Evolutionary conservation across 2,329 filamentous ascomycete genomes (phyloP), one percentile per base, ranked within the genome.

Genomic region (Fusarium odoratissimum): DNA sequence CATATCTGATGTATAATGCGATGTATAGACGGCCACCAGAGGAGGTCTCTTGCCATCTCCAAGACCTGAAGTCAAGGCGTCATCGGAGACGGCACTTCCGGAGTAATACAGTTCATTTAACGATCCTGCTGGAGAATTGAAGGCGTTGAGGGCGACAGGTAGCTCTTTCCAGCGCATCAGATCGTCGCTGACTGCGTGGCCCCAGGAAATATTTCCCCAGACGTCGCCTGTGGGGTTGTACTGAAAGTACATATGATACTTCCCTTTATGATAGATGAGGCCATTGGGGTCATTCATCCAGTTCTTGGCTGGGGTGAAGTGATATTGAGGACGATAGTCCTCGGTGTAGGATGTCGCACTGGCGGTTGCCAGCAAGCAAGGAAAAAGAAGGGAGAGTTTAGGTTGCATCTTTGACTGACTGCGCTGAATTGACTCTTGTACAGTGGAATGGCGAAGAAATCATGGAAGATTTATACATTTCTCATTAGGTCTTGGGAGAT

Each of bases 401-500:
- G 11, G 21, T 17, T 48, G 10, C 45, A 48, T 48, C 21, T 31
- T 30, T 48, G 21, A n/a, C 5, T 31, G 45, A n/a, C 0, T 48
- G 21, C 2, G 14, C 31, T 31, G 45, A 6, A 2, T 6, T 31
- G 28, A 17, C 28, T n/a, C 3, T 2, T 48, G 4, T 31, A 28
- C 2, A n/a, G 6, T n/a, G 28, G n/a, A 10, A 31, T n/a, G 1
- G 7, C 8, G 11, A n/a, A 31, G 45, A 31, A n/a, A 31, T 8
- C 28, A 30, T 17, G 28, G 8, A 4, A 3, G 14, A 17, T 48
- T 48, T 48, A 48, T 48, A 48, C 21, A 8, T 48, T 14, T 12
- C 5, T 31, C 14, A 17, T n/a, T 1, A 12, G 1, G 25, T n/a
- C 19, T n/a, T 30, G 2, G 5, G 19, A 6, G 9, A 17, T n/a